A percentile compares a stretch with the other conserved stretches of the same genome.
These are phyloP conservation scores for Ampelomyces quisqualis DNA, from an alignment of 2,329 filamentous ascomycete genomes.

Conservation along the genomic window DNA sequence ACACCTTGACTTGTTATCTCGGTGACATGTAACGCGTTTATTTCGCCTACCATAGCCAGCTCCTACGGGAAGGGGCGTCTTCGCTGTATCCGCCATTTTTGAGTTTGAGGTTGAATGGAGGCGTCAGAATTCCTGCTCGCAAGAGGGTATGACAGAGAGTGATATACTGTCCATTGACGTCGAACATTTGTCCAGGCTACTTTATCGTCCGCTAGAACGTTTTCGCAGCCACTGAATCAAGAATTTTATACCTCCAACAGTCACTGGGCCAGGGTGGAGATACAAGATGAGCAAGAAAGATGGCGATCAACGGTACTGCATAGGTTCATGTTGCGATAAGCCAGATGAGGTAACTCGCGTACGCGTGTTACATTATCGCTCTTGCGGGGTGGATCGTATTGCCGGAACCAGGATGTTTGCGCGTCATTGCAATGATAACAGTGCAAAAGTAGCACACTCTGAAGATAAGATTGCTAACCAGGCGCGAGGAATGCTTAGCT, in stretches of 20 bases:
- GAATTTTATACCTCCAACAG: not conserved
- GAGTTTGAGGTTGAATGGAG: not conserved
- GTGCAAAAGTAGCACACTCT: not conserved
- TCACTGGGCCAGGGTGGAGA: not conserved
- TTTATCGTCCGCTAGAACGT: not conserved
- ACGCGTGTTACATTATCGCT: not conserved
- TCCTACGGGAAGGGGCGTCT: constrained; percentile 35
- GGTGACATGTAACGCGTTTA: too few relatives aligned
- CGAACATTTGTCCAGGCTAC: too few relatives aligned
- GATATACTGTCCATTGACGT: too few relatives aligned
- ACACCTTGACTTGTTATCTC: too few relatives aligned
- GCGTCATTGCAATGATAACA: constrained; percentile 2
- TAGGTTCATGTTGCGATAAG: not conserved
- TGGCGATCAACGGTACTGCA: not conserved
- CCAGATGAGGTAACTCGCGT: not conserved
- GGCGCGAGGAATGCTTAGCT: not conserved
- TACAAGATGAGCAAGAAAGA: not conserved
- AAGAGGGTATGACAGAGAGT: not conserved
- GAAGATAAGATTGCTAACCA: not conserved
- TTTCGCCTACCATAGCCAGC: constrained; percentile 53
- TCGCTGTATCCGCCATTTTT: constrained; percentile 20
- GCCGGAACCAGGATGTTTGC: constrained; percentile 1
- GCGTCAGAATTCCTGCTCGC: not conserved
- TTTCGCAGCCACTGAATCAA: not conserved
- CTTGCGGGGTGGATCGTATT: constrained; percentile 1